phyloP scores from a whole-genome alignment of 2,329 filamentous ascomycete genomes.

The Epichloe gansuensis region DNA sequence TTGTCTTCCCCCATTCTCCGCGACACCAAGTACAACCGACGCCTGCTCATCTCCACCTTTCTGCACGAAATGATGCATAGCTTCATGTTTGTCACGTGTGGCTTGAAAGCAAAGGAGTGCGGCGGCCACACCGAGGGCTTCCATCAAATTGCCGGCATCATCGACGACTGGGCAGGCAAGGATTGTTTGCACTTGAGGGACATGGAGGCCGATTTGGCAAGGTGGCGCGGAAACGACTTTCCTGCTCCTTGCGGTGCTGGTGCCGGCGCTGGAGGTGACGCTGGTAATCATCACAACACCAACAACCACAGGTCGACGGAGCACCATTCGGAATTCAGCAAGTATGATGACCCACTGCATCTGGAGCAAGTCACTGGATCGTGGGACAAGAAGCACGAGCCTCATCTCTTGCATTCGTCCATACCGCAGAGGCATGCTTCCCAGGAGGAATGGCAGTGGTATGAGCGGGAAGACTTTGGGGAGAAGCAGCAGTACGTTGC shows the following conservation, averaged over 20 bases:
- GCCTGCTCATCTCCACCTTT: constrained; percentile 51
- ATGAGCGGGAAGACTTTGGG: constrained; percentile 21
- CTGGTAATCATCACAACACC: too few relatives aligned
- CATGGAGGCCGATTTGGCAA: constrained; percentile 48
- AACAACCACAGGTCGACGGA: constrained; percentile 9
- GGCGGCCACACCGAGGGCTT: constrained; percentile 52
- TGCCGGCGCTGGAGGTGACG: not conserved
- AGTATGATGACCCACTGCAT: not conserved
- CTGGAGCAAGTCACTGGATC: not conserved
- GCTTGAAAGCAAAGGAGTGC: constrained; percentile 39
- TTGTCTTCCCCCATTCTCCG: constrained; percentile 48
- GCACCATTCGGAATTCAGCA: constrained; percentile 1
- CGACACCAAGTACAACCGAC: constrained; percentile 41
- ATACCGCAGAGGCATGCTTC: constrained; percentile 4
- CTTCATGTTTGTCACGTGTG: constrained; percentile 50
- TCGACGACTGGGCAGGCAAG: constrained; percentile 47
- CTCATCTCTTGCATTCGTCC: not conserved
- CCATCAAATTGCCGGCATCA: constrained; percentile 41
- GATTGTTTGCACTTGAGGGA: constrained; percentile 42
- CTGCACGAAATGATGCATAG: constrained; percentile 56
- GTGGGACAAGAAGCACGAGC: constrained; percentile 1
- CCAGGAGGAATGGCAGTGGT: constrained; percentile 21
- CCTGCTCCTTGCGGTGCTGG: not conserved
- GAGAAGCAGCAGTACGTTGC: constrained; percentile 13
- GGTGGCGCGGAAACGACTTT: constrained; percentile 29